Evolutionary conservation across 495 filamentous ascomycete genomes (phyloP), one percentile per base, ranked within the genome.

Genomic region (Podospora pseudopauciseta): DNA sequence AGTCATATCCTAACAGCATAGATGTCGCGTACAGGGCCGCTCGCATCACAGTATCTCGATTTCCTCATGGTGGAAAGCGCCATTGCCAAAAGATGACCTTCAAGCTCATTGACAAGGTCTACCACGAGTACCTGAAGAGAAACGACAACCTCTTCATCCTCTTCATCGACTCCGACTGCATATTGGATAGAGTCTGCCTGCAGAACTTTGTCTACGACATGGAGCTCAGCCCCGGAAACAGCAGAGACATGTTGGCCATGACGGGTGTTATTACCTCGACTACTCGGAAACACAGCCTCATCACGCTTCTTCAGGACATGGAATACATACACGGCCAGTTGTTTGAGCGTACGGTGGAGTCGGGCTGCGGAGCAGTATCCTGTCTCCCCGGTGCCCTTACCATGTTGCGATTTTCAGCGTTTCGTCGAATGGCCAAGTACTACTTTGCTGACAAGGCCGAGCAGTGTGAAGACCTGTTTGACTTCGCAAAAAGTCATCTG

Each of bases 141-240:
- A 91, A 97, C 75, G 94, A 99, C 79, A 91, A 98, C 70, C 82
- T 99, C 4, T 99, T 98, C 75, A 89, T 98, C 53, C 85, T 99
- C 32, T 97, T 99, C 82, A 97, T 99, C 77, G 95, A 99, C 79
- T 97, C 94, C 3, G 95, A 99, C 79, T 98, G 95, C 80, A 96
- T 99, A 72, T 82, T 98, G 54, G 94, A 99, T 80, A 87, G 87
- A 65, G 86, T 94, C 28, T 98, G 95, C 77, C 86, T 99, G 69
- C 94, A 97, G 77, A 99, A 99, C 72, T 97, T 99, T 77, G 92
- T 99, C 81, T 98, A 96, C 76, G 95, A 97, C 74, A 99, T 99
- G 95, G 94, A 99, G 77, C 83, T 99, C 28, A 97, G 95, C 79
- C 94, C 95, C 3, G 93, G 94, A 27, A 96, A 93, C 80, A 89